phyloP scores from a whole-genome alignment of 306 rosid genomes.

The Quercus variabilis region DNA sequence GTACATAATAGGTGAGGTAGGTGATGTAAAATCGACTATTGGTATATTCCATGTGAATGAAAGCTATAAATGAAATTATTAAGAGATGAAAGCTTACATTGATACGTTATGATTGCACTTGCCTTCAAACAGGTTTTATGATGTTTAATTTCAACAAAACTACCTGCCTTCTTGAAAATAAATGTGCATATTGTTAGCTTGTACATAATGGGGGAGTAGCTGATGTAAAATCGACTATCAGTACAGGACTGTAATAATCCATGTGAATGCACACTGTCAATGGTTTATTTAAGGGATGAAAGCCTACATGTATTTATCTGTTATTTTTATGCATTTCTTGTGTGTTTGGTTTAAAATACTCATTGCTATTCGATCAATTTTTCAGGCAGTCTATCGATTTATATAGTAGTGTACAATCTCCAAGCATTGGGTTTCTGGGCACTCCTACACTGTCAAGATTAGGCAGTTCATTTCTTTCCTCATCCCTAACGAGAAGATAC shows the following conservation, averaged over 20 bases:
- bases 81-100: too few species aligned
- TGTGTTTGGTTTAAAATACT: background rate
- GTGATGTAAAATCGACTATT: background rate
- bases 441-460: constrained; percentile 74
- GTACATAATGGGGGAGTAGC: background rate
- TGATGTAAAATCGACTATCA: background rate
- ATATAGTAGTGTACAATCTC: constrained; percentile 87
- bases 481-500: constrained; percentile 90
- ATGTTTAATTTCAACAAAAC: too few species aligned
- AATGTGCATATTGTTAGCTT: background rate
- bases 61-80: too few species aligned
- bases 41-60: background rate
- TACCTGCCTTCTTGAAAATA: too few species aligned
- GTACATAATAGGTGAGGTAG: background rate
- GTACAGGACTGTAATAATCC: background rate
- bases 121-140: too few species aligned
- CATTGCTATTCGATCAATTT: constrained; percentile 8
- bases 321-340: background rate
- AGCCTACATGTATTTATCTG: background rate
- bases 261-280: background rate
- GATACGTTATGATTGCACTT: too few species aligned
- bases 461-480: constrained; percentile 85
- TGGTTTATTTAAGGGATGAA: background rate
- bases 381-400: constrained; percentile 96
- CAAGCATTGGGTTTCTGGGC: constrained; percentile 81